Base-by-base conservation (phyloP, 2,329 filamentous ascomycete species). In the Chrysosporium keratinophilum region DNA sequence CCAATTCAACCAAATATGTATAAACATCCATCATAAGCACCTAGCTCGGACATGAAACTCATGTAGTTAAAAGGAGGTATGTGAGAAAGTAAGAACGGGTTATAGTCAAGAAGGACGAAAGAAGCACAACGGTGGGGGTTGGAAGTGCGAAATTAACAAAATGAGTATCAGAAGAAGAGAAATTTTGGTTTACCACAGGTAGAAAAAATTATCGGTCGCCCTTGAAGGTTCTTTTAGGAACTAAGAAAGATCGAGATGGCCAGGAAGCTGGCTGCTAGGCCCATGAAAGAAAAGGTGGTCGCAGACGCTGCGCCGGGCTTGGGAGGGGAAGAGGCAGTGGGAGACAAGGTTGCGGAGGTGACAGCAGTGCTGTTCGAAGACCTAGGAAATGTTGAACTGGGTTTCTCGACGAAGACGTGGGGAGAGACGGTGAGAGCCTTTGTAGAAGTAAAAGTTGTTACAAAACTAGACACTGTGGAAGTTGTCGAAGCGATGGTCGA, bases 201-300 rank as follows among this genome's bases (percentile, higher is more conserved):
- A 50, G 35, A 35, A 35, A 50, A 40, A 43, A 53, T 33, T 17
- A 48, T 42, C 43, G 37, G 44, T 54, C 37, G 31, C 47, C 19
- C 35, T 35, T 34, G 35, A 41, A 43, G 35, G 12, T 40, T 47
- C 46, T 49, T n/a, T 49, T 54, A 57, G 42, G 60, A 59, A 23
- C 34, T 51, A 19, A 58, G 33, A 31, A 54, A 50, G 11, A 58
- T 50, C 20, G 53, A 55, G n/a, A 60, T 57, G 17, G 57, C 52
- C 10, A 61, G 47, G 37, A 60, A 59, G 31, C 61, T 61, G 33
- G 62, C 9, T 2, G 52, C 45, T 34, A 63, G 37, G 40, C 60
- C 57, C 42, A 60, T 15, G 33, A 60, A 43, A 12, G 62, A 63
- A 15, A 61, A 46, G 11, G 52, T 48, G 17, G 49, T 42, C 3